Conservation (phyloP, 2,329 filamentous ascomycete genomes). For the Neopestalotiopsis sp. region DNA sequence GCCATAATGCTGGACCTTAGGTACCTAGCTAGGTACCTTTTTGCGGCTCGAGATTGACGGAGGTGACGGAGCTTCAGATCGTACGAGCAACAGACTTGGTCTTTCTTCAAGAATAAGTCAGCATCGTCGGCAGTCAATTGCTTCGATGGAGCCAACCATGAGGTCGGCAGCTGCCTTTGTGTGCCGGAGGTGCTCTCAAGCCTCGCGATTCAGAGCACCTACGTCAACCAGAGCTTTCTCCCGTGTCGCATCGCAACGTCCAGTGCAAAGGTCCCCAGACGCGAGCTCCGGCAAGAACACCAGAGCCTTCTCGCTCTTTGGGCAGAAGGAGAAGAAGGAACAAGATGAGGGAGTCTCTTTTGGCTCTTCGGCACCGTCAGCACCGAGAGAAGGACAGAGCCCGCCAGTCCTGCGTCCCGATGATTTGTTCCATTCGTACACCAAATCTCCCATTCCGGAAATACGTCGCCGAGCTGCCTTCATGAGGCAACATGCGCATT, state of each 20-base stretch:
- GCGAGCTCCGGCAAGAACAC: constrained; percentile 11
- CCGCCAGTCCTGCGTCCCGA: constrained; percentile 63
- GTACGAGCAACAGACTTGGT: constrained; percentile 7
- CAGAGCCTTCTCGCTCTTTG: constrained; percentile 34
- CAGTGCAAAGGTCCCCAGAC: background rate
- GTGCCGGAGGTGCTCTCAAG: constrained; percentile 34
- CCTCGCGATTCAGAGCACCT: constrained; percentile 20
- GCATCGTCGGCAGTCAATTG: background rate
- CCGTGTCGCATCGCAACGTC: constrained; percentile 12
- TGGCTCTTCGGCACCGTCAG: constrained; percentile 25
- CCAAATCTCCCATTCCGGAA: constrained; percentile 83
- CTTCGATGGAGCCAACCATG: constrained; percentile 35
- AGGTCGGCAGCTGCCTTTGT: constrained; percentile 33
- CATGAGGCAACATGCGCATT: constrained; percentile 92
- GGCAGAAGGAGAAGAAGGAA: constrained; percentile 28
- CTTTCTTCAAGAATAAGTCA: background rate
- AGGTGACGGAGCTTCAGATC: constrained; percentile 1
- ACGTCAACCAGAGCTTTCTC: constrained; percentile 21
- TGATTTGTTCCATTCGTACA: constrained; percentile 93
- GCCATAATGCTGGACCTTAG: background rate
- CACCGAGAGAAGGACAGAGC: constrained; percentile 25
- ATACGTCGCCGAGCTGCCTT: constrained; percentile 88
- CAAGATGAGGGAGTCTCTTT: constrained; percentile 25
- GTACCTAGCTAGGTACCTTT: background rate
- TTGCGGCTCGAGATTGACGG: background rate